phyloP scores from a whole-genome alignment of 2,329 filamentous ascomycete species.

The Stenocarpella maydis region DNA sequence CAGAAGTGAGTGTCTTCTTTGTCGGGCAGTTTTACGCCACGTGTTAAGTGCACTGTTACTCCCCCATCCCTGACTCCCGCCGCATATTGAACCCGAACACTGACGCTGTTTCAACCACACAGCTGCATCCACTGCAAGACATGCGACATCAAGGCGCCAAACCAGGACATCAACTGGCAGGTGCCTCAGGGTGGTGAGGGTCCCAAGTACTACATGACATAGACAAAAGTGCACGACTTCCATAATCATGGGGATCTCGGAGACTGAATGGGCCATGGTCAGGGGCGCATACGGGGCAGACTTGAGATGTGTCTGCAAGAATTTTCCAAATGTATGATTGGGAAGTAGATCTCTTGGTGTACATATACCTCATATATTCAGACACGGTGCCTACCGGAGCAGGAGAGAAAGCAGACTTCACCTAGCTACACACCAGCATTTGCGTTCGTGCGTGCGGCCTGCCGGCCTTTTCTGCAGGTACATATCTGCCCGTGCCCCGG shows the following conservation, averaged over 20 bases:
- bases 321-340: neutral
- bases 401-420: neutral
- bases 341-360: neutral
- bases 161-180: constrained; percentile 97
- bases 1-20: constrained; percentile 78
- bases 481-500: neutral
- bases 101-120: constrained; percentile 41
- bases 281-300: neutral
- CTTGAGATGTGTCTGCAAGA: neutral
- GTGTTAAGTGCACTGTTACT: no score
- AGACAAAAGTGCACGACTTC: neutral
- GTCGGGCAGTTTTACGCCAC: no score
- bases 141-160: constrained; percentile 97
- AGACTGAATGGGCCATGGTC: neutral
- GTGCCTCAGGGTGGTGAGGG: constrained; percentile 91
- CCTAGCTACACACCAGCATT: neutral
- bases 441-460: neutral
- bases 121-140: constrained; percentile 99
- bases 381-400: neutral
- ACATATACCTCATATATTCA: neutral
- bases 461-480: neutral
- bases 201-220: constrained; percentile 77
- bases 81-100: neutral
- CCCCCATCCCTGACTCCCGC: neutral
- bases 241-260: neutral